A percentile compares a stretch with the other conserved stretches of the same genome.
Conservation (phyloP, 116 monocot species). For the Iris pallida region DNA sequence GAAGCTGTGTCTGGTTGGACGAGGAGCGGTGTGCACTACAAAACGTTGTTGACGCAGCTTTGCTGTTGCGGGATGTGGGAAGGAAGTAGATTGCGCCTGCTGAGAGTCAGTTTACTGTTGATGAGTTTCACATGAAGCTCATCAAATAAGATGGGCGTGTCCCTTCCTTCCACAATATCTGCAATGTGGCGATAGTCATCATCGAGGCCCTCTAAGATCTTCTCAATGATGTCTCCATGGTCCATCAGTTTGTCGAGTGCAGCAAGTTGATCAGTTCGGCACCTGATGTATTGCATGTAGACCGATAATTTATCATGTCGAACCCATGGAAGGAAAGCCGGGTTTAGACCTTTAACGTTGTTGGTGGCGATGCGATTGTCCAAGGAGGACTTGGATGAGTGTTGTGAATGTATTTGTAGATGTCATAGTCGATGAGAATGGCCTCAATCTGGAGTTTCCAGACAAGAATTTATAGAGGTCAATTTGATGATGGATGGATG, state of each 20-base stretch:
- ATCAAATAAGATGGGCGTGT: not conserved
- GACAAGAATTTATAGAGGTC: not conserved
- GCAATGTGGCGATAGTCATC: not conserved
- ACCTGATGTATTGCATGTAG: not conserved
- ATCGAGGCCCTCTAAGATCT: not conserved
- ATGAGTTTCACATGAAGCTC: not conserved
- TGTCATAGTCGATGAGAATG: not conserved
- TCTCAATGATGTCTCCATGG: not conserved
- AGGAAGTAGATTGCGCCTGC: not conserved
- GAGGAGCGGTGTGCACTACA: no score
- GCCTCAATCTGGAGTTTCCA: slow-evolving; percentile 4
- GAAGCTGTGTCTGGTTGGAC: no score
- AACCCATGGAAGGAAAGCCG: not conserved
- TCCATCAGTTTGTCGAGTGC: not conserved
- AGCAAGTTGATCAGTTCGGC: not conserved
- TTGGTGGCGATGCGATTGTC: not conserved
- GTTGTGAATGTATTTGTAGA: not conserved
- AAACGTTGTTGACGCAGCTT: not conserved
- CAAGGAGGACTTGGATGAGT: not conserved
- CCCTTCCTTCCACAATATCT: not conserved
- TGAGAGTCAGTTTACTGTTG: not conserved
- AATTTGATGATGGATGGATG: not conserved
- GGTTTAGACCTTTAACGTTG: not conserved
- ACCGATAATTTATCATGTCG: not conserved
- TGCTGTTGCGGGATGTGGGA: not conserved